Conservation (phyloP, 108 stramenopile species). For the Pelagomonas calceolata region DNA sequence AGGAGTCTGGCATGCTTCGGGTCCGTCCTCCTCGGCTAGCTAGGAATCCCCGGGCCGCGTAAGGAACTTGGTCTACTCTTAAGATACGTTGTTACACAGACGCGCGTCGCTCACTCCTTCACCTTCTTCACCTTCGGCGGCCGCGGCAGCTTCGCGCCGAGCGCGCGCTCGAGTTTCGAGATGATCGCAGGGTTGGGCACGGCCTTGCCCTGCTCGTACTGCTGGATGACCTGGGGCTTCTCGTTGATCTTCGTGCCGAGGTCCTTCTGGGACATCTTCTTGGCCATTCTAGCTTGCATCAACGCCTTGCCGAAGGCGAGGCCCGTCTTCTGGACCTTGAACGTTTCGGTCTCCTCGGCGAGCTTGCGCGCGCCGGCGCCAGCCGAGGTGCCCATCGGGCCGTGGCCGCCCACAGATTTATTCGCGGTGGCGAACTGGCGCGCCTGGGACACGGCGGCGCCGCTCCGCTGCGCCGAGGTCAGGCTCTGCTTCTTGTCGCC, state of each 20-base stretch:
- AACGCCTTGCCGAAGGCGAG: conserved; percentile 56
- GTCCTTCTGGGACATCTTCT: conserved; percentile 94
- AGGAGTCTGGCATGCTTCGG: too few species aligned
- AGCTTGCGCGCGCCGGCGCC: background rate
- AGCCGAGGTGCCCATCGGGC: background rate
- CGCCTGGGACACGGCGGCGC: background rate
- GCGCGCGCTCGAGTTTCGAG: conserved; percentile 71
- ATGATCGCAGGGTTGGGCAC: conserved; percentile 92
- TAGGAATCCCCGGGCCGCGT: too few species aligned
- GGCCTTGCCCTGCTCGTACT: conserved; percentile 91
- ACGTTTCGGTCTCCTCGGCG: background rate
- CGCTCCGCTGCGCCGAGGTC: background rate
- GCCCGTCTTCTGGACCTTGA: background rate
- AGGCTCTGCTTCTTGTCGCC: background rate
- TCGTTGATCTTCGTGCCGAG: conserved; percentile 88
- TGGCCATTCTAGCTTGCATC: conserved; percentile 85
- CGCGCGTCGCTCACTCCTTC: background rate
- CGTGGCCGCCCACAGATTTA: background rate
- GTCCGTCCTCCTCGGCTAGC: too few species aligned
- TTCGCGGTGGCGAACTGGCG: background rate
- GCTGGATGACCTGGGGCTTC: conserved; percentile 90
- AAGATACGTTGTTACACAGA: too few species aligned
- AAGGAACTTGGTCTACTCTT: too few species aligned
- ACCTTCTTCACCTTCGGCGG: conserved; percentile 63
- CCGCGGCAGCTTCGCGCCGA: conserved; percentile 77